Evolutionary conservation across 345 rosid genomes (phyloP), one percentile per base, ranked within the genome.

Genomic region (Brassica carinata): DNA sequence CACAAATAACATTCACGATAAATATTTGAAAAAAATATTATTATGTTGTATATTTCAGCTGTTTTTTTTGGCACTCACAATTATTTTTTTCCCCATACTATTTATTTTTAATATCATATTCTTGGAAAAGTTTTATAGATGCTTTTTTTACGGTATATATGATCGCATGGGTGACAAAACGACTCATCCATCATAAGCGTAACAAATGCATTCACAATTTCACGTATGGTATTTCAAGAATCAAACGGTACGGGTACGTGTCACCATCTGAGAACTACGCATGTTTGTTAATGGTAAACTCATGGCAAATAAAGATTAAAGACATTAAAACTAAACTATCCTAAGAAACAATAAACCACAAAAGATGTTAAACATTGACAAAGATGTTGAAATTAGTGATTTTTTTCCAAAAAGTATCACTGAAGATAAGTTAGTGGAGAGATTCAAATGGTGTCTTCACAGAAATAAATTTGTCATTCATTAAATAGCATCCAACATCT

Each of bases 341-440:
- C 31, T 67, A 17, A 58, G 59, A 27, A 58, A 36, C 36, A 53
- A 64, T 8, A 63, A 34, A 29, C 18, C 57, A 18, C 3, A 72
- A 53, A 61, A 57, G 53, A 64, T 61, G 31, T 23, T 27, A 69
- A 70, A 69, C 55, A 69, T 68, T 73, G 78, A 79, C 64, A 61
- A 74, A 73, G 78, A 61, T 74, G 78, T 59, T 36, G 3, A 59
- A 8, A n/a, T 26, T 15, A 68, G 83, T 33, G 75, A 68, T 7
- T 19, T 74, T 74, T 73, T 69, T 62, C 64, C 79, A 75, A 75
- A 80, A 80, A 51, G 72, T 26, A 18, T 62, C 79, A 80, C 76
- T 80, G 69, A 51, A 61, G 29, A 5, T 71, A 19, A 9, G 53
- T 67, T 72, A 59, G n/a, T 59, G 69, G 48, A 30, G 61, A 72